Conservation (phyloP, 352 stramenopile genomes). For the Globisporangium camurandrum region DNA sequence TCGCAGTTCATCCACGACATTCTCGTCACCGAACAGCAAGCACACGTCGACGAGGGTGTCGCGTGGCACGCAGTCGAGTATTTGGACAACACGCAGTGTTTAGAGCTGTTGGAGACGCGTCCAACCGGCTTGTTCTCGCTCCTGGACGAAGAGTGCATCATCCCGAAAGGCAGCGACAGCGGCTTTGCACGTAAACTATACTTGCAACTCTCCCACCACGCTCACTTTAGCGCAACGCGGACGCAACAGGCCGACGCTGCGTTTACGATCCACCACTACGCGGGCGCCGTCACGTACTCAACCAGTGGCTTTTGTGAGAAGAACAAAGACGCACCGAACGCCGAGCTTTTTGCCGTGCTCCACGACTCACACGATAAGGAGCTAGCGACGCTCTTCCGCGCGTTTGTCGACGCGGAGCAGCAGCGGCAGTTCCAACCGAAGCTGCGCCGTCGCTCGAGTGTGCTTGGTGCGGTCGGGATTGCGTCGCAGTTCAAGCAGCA, state of each 20-base stretch:
- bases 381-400: slow-evolving; percentile 56
- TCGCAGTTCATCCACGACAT: slow-evolving; percentile 83
- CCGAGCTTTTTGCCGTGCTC: slow-evolving; percentile 61
- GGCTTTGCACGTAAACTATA: slow-evolving; percentile 75
- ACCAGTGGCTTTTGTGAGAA: slow-evolving; percentile 80
- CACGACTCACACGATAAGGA: slow-evolving; percentile 50
- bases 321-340: slow-evolving; percentile 84
- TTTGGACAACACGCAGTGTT: slow-evolving; percentile 61
- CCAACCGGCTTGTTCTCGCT: slow-evolving; percentile 70
- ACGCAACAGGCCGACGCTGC: slow-evolving; percentile 61
- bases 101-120: slow-evolving; percentile 82
- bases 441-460: slow-evolving; percentile 51
- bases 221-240: slow-evolving; percentile 49
- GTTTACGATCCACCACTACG: slow-evolving; percentile 82
- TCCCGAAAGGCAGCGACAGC: slow-evolving; percentile 70
- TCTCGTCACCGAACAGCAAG: slow-evolving; percentile 62
- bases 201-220: slow-evolving; percentile 47
- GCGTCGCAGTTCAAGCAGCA: slow-evolving; percentile 92
- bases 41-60: slow-evolving; percentile 70
- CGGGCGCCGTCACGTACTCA: slow-evolving; percentile 65
- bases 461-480: slow-evolving; percentile 69
- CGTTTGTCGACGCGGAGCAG: slow-evolving; percentile 53
- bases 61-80: slow-evolving; percentile 63
- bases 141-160: slow-evolving; percentile 81
- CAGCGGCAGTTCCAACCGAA: slow-evolving; percentile 26